These are phyloP conservation scores for Rhodotorula diobovata DNA, from an alignment of 768 basidiomycete genomes.

Conservation along the genomic window DNA sequence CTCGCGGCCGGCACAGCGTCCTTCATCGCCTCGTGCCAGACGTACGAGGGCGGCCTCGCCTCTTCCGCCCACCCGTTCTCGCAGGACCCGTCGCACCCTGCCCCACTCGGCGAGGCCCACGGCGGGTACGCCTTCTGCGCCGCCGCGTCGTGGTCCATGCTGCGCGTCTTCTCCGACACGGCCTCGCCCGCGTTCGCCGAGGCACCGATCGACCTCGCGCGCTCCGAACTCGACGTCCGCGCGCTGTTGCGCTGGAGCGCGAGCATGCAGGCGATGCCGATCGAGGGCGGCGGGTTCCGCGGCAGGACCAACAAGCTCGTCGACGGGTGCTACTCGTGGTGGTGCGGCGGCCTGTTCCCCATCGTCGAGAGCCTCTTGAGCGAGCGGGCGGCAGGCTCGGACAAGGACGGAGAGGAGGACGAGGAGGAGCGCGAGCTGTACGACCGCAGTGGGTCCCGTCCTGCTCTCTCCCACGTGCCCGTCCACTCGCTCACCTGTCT, in stretches of 20 bases:
- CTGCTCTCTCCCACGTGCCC: not conserved
- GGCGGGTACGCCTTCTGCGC: slow-evolving; percentile 97
- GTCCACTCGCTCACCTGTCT: rapidly evolving
- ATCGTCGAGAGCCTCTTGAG: slow-evolving; percentile 55
- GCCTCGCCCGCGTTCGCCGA: slow-evolving; percentile 25
- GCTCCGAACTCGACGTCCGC: slow-evolving; percentile 54
- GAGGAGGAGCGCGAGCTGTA: slow-evolving; percentile 43
- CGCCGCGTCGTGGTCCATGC: slow-evolving; percentile 73
- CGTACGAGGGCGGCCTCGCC: slow-evolving; percentile 94
- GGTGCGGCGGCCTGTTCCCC: slow-evolving; percentile 85
- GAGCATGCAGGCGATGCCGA: slow-evolving; percentile 74
- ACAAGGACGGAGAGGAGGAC: slow-evolving; percentile 27
- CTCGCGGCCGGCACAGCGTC: slow-evolving; percentile 68
- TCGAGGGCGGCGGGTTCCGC: slow-evolving; percentile 84
- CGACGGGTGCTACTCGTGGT: slow-evolving; percentile 99
- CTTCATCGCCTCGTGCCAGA: slow-evolving; percentile 84
- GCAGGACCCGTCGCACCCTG: slow-evolving; percentile 50
- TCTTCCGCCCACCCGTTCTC: slow-evolving; percentile 70
- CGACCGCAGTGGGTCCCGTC: slow-evolving; percentile 41
- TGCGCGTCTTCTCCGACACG: slow-evolving; percentile 55
- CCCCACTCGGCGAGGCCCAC: slow-evolving; percentile 89
- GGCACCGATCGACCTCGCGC: not conserved
- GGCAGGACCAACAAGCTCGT: slow-evolving; percentile 98
- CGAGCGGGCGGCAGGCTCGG: slow-evolving; percentile 30
- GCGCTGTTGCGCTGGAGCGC: slow-evolving; percentile 73